A percentile compares a stretch with the other conserved stretches of the same genome.
Conservation (phyloP, 164 flowering plant species). For the Liquidambar formosana region DNA sequence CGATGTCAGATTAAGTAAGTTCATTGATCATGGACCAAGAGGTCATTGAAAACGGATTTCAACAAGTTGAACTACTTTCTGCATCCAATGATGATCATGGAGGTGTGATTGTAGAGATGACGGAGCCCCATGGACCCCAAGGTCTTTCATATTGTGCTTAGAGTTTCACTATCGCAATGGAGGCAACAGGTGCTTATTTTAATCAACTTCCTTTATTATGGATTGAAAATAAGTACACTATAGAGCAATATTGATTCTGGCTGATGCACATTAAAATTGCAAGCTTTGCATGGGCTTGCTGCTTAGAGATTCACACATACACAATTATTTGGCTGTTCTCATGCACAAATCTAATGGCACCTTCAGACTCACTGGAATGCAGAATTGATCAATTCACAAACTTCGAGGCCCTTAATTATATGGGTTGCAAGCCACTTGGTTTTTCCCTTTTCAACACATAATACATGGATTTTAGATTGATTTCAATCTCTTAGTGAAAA, state of each 20-base stretch:
- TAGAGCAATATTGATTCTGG: too few relatives aligned
- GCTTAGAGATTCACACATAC: too few relatives aligned
- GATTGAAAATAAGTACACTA: too few relatives aligned
- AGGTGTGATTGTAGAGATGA: slow-evolving; percentile 56
- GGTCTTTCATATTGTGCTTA: slow-evolving; percentile 37
- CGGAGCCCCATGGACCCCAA: slow-evolving; percentile 49
- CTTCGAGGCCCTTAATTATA: neutral
- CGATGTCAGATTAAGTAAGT: too few relatives aligned
- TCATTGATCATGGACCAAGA: neutral
- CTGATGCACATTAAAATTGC: too few relatives aligned
- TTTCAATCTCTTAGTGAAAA: neutral
- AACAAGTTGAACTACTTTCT: slow-evolving; percentile 32
- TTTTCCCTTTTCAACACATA: neutral
- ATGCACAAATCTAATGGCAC: too few relatives aligned
- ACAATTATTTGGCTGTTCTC: too few relatives aligned
- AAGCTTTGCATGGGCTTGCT: too few relatives aligned
- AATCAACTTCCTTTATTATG: neutral
- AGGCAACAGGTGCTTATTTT: slow-evolving; percentile 39
- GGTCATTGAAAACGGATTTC: slow-evolving; percentile 25
- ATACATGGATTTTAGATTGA: neutral
- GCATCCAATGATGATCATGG: slow-evolving; percentile 40
- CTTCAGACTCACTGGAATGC: too few relatives aligned
- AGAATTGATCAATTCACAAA: neutral
- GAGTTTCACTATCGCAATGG: slow-evolving; percentile 52
- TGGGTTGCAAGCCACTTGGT: neutral